Conservation (phyloP, 257 asterid species). For the Asclepias syriaca region DNA sequence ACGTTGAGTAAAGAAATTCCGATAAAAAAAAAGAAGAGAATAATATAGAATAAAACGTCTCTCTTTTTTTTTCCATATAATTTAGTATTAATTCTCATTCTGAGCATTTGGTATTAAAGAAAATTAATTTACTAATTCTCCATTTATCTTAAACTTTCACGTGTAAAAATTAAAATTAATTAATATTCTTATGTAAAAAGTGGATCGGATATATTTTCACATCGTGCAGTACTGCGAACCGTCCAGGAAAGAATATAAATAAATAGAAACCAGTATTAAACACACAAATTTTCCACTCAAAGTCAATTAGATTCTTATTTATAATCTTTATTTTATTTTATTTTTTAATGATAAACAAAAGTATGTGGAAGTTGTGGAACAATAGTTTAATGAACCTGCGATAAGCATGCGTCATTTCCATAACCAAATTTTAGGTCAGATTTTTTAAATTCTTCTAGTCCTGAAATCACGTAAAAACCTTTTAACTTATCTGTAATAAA, state of each 20-base stretch:
- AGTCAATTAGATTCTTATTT: no score
- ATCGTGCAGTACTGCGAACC: neutral
- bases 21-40: neutral
- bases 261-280: no score
- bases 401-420: neutral
- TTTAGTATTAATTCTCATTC: no score
- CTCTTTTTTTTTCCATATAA: no score
- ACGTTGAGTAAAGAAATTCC: neutral
- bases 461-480: neutral
- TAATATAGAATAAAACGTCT: neutral
- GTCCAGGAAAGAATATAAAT: neutral
- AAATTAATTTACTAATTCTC: neutral
- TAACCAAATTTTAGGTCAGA: no score
- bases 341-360: slow-evolving; percentile 5
- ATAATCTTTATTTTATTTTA: no score
- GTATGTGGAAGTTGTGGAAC: neutral
- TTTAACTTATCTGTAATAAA: neutral
- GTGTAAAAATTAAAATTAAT: neutral
- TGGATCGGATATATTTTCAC: no score
- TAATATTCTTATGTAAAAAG: neutral
- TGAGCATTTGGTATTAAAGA: no score
- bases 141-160: neutral
- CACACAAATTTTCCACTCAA: no score
- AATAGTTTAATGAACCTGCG: neutral
- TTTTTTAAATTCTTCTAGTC: neutral